Percentiles rank a stretch among this genome's conserved stretches.
These are phyloP conservation scores for Blastobotrys apis DNA, from an alignment of 1,139 yeast genomes.

Conservation along the genomic window DNA sequence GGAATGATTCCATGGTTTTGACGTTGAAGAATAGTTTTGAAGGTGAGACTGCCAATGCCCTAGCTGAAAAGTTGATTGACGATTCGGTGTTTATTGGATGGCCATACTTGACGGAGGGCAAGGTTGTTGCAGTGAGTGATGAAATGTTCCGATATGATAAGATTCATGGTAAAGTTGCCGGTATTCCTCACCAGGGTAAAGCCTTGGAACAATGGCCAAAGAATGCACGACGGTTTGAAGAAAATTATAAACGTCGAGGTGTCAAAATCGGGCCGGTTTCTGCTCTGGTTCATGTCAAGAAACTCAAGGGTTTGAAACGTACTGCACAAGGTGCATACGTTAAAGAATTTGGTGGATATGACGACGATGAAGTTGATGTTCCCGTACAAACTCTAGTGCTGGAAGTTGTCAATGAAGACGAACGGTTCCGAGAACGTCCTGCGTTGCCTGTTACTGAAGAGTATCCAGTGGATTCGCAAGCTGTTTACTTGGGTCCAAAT, in stretches of 20 bases:
- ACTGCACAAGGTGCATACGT: constrained; percentile 68
- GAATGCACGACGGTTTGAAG: constrained; percentile 33
- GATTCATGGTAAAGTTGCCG: constrained; percentile 30
- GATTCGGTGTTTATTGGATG: constrained; percentile 70
- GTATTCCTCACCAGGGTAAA: constrained; percentile 34
- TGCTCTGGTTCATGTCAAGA: constrained; percentile 62
- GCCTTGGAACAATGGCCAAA: constrained; percentile 44
- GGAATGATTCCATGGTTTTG: constrained; percentile 76
- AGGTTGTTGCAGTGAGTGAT: constrained; percentile 61
- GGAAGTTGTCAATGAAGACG: constrained; percentile 66
- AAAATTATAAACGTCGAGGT: constrained; percentile 52
- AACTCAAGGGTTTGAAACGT: constrained; percentile 77
- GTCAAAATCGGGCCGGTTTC: constrained; percentile 51
- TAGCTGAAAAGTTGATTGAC: constrained; percentile 58
- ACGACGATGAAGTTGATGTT: constrained; percentile 38
- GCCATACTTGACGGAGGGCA: constrained; percentile 86
- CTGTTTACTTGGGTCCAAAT: constrained; percentile 79
- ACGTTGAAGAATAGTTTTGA: constrained; percentile 53
- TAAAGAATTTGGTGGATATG: constrained; percentile 51
- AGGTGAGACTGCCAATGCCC: constrained; percentile 44
- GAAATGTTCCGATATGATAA: constrained; percentile 47
- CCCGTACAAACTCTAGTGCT: constrained; percentile 82
- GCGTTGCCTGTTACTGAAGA: constrained; percentile 79
- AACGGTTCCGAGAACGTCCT: constrained; percentile 64
- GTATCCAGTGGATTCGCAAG: constrained; percentile 68